Percentiles rank a stretch among this genome's conserved stretches.
Evolutionary conservation across 768 basidiomycete genomes (phyloP).

Genomic region (Phlebiopsis flavidoalba): DNA sequence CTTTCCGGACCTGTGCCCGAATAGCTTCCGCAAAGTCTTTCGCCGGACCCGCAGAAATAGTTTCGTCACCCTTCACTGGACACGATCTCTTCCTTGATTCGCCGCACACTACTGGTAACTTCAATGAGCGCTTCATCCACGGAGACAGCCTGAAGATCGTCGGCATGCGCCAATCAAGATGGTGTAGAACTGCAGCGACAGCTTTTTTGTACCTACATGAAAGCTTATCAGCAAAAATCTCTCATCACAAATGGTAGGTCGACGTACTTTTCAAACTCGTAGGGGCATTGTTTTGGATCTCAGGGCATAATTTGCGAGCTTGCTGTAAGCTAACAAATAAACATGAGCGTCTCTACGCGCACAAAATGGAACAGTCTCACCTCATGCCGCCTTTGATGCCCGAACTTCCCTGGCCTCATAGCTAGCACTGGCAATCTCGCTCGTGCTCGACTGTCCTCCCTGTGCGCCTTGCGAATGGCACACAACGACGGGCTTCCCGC

Average conservation of each 20-base stretch:
- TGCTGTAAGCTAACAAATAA: conserved; percentile 59
- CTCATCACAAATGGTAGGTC: background rate
- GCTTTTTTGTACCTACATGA: conserved; percentile 67
- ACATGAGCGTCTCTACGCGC: background rate
- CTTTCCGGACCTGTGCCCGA: conserved; percentile 65
- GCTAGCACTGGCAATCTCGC: conserved; percentile 91
- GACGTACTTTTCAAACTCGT: conserved; percentile 82
- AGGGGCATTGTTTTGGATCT: conserved; percentile 75
- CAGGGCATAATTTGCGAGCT: conserved; percentile 71
- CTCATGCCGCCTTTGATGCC: conserved; percentile 95
- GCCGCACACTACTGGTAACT: conserved; percentile 58
- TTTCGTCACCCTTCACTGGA: conserved; percentile 19
- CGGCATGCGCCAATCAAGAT: conserved; percentile 85
- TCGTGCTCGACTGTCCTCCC: conserved; percentile 75
- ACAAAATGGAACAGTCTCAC: conserved; percentile 33
- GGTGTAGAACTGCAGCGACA: conserved; percentile 87
- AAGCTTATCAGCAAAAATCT: background rate
- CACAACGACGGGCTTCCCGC: conserved; percentile 88
- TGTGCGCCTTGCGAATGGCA: conserved; percentile 86
- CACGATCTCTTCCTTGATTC: conserved; percentile 25
- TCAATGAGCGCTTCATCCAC: conserved; percentile 96
- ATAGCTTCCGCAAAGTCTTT: conserved; percentile 79
- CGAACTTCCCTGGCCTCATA: conserved; percentile 89
- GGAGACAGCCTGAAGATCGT: conserved; percentile 91
- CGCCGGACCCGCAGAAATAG: conserved; percentile 46